Base-by-base conservation (phyloP, 2,329 filamentous ascomycete species). In the Talaromyces sp. region DNA sequence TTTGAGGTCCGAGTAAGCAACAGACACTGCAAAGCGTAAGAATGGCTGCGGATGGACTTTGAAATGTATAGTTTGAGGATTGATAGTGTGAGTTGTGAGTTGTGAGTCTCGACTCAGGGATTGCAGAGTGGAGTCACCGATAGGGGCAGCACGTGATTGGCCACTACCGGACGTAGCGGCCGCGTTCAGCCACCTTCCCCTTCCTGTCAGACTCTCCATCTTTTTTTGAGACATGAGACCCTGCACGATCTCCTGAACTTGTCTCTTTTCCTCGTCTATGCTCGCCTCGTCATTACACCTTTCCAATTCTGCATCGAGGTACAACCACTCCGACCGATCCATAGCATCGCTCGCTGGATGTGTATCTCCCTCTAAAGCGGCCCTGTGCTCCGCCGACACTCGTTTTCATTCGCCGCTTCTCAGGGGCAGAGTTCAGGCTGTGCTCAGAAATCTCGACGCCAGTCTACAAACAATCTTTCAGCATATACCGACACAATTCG, bases 331-430 rank as follows among this genome's bases (percentile, higher is more conserved):
- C 81, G 86, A 80, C n/a, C n/a, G n/a, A 95, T 93, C 79, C 93
- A n/a, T 88, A 46, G 89, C 89, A 82, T 91, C 91, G 82, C 91
- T 91, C 54, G 37, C 37, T n/a, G 91, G 91, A 77, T 96, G 91
- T 71, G 92, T 89, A 77, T 90, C 89, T 57, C 35, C 23, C 11
- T 35, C 18, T 54, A 54, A n/a, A 54, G 58, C 44, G 58, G 58
- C 37, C 35, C 33, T 16, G 16, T 50, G 40, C 23, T 25, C 59
- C 59, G 50, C 59, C 48, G 59, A 61, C 59, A 55, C 48, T 61
- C 59, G 59, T 61, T 61, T 61, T 23, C n/a, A 54, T 35, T 37
- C 37, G n/a, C 31, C 46, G 48, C 46, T 28, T 44, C 21, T 60
- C 58, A 48, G 37, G 58, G 50, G n/a, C n/a, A 39, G 21, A 35